Base-by-base conservation (phyloP, 352 stramenopile species). In the Thalassiosira sp. region DNA sequence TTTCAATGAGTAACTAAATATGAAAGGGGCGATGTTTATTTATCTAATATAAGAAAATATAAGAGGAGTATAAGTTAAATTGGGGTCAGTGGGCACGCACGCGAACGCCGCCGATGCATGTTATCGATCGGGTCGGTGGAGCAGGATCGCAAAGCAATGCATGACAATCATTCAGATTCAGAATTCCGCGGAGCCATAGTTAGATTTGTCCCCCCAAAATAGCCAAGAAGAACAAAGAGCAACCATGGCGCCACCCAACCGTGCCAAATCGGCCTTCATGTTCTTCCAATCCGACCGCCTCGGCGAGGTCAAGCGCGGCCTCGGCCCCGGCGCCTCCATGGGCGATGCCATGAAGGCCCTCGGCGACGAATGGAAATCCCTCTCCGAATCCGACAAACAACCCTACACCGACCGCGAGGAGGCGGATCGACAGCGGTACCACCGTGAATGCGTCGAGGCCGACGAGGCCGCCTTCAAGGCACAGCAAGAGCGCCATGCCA, bases 301-400 rank as follows among this genome's bases (percentile, higher is more conserved):
- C 0, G 72, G 72, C 10, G 45, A 70, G 3, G 84, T 91, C 49
- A 82, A 83, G 51, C 76, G 82, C 7, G 72, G 84, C 28, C 54
- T 90, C 5, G 67, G 69, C 37, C 20, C 66, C 6, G 43, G 16
- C 16, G 16, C 67, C 3, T 57, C 64, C 33, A 91, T 93, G 82
- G 85, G 87, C n/a, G 85, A 87, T 37, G 80, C 82, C 3, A 93
- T 91, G 87, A 86, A 82, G 37, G 66, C 80, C 57, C 69, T 91
- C 49, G 77, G 81, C 3, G 24, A 69, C 22, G 79, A 74, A 60
- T 93, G 87, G 87, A 89, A 84, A 62, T 61, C 53, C 8, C 70
- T 91, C n/a, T 64, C 62, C 31, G 51, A 72, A 5, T 51, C 33
- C n/a, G 57, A 81, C n/a, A 71, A 68, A 33, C 33, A 65, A 28